These are phyloP conservation scores for Fusarium stilboides DNA, from an alignment of 2,329 filamentous ascomycete species.

Conservation along the genomic window DNA sequence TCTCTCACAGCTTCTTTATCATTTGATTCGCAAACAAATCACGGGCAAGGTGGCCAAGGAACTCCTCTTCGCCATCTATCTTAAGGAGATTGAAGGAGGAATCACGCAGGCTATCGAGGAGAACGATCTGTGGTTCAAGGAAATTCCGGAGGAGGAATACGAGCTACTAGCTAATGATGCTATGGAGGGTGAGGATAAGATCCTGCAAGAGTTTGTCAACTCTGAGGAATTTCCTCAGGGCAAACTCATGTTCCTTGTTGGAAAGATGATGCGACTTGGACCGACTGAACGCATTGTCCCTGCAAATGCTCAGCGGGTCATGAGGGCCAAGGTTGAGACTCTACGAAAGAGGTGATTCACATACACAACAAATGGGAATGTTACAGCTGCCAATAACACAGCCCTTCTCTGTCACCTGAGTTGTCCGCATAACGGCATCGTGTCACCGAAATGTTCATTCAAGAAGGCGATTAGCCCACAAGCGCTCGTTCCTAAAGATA, in stretches of 20 bases:
- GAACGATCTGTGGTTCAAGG: slow-evolving; percentile 69
- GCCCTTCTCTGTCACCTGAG: slow-evolving; percentile 27
- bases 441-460: slow-evolving; percentile 34
- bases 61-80: slow-evolving; percentile 67
- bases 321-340: slow-evolving; percentile 56
- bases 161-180: slow-evolving; percentile 61
- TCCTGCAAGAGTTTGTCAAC: slow-evolving; percentile 62
- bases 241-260: slow-evolving; percentile 73
- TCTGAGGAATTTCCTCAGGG: slow-evolving; percentile 67
- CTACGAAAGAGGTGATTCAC: slow-evolving; percentile 38
- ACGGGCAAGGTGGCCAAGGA: slow-evolving; percentile 72
- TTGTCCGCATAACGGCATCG: slow-evolving; percentile 30
- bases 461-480: slow-evolving; percentile 25
- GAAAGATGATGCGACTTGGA: slow-evolving; percentile 70
- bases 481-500: slow-evolving; percentile 29
- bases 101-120: slow-evolving; percentile 63
- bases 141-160: slow-evolving; percentile 66
- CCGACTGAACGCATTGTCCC: slow-evolving; percentile 70
- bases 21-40: slow-evolving; percentile 65
- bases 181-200: slow-evolving; percentile 62
- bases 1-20: slow-evolving; percentile 67
- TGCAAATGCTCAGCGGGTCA: slow-evolving; percentile 63
- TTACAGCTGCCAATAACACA: slow-evolving; percentile 31
- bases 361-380: slow-evolving; percentile 5
- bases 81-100: slow-evolving; percentile 61